These are phyloP conservation scores for Aureobasidium mangrovei DNA, from an alignment of 2,329 filamentous ascomycete species.

Conservation along the genomic window DNA sequence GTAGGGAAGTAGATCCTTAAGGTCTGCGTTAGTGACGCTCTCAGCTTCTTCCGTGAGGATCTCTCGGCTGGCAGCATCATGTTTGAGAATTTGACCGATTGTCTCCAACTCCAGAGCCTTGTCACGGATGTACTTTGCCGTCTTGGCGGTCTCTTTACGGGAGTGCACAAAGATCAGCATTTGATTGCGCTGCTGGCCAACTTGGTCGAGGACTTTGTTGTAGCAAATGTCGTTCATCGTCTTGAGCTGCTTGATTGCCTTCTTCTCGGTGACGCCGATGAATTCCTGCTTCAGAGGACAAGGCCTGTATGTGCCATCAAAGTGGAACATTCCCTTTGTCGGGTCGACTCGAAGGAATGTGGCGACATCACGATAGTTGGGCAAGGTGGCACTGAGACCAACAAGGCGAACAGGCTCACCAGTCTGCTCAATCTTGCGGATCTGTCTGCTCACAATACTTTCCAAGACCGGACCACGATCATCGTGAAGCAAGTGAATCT, in stretches of 20 bases:
- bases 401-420: slow-evolving; percentile 87
- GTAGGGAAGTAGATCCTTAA: slow-evolving; percentile 92
- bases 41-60: slow-evolving; percentile 79
- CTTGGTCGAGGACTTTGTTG: slow-evolving; percentile 92
- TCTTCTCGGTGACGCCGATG: slow-evolving; percentile 93
- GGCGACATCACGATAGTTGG: slow-evolving; percentile 93
- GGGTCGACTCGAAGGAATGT: slow-evolving; percentile 88
- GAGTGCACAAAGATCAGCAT: slow-evolving; percentile 99
- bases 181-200: slow-evolving; percentile 85
- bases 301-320: slow-evolving; percentile 86
- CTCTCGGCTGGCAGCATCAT: slow-evolving; percentile 84
- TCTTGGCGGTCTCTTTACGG: slow-evolving; percentile 95
- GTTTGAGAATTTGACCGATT: slow-evolving; percentile 88
- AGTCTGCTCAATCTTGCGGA: slow-evolving; percentile 86
- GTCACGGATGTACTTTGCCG: slow-evolving; percentile 89
- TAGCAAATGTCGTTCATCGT: slow-evolving; percentile 99
- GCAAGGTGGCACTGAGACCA: slow-evolving; percentile 86
- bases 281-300: slow-evolving; percentile 96
- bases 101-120: slow-evolving; percentile 96
- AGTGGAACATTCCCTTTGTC: slow-evolving; percentile 83
- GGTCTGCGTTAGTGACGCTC: slow-evolving; percentile 70
- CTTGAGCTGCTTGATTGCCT: slow-evolving; percentile 97
- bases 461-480: slow-evolving; percentile 94
- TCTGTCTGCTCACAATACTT: slow-evolving; percentile 91
- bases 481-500: slow-evolving; percentile 95